Conservation (phyloP, 2,329 filamentous ascomycete species). For the Stachybotrys chlorohalonatus region DNA sequence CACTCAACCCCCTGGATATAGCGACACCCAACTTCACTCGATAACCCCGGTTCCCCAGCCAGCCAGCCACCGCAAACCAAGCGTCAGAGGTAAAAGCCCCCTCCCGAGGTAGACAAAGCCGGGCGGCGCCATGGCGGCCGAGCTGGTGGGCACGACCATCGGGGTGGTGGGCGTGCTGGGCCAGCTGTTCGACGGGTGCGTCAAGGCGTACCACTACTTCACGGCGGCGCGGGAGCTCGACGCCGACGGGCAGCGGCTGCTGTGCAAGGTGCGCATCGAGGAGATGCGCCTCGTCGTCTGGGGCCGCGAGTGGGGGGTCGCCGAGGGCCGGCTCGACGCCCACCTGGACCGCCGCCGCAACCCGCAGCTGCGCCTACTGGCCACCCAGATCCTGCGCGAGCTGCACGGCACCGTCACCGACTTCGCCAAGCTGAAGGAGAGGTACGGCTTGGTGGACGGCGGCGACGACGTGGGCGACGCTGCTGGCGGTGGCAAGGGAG, state of each 20-base stretch:
- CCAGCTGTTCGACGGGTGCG: slow-evolving; percentile 37
- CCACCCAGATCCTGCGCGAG: slow-evolving; percentile 31
- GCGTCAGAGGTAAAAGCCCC: no score
- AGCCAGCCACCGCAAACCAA: no score
- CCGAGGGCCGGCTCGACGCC: slow-evolving; percentile 33
- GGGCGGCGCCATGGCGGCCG: slow-evolving; percentile 6
- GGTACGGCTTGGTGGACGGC: slow-evolving; percentile 30
- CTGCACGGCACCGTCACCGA: slow-evolving; percentile 35
- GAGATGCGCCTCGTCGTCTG: slow-evolving; percentile 38
- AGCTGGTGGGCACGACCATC: slow-evolving; percentile 31
- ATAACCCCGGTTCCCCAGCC: no score
- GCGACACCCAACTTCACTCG: no score
- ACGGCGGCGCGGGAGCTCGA: slow-evolving; percentile 31
- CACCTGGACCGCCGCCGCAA: slow-evolving; percentile 25
- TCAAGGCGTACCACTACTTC: slow-evolving; percentile 36
- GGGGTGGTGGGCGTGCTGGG: slow-evolving; percentile 34
- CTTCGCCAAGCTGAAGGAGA: slow-evolving; percentile 29
- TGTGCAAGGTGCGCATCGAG: slow-evolving; percentile 40
- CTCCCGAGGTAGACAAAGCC: no score
- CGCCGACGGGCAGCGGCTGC: slow-evolving; percentile 29
- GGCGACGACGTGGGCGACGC: background rate
- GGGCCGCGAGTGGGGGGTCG: slow-evolving; percentile 38
- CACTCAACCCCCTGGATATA: background rate
- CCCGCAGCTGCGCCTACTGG: slow-evolving; percentile 27
- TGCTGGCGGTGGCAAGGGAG: background rate